phyloP scores from a whole-genome alignment of 495 filamentous ascomycete species.

The Penicillium cinerascens region DNA sequence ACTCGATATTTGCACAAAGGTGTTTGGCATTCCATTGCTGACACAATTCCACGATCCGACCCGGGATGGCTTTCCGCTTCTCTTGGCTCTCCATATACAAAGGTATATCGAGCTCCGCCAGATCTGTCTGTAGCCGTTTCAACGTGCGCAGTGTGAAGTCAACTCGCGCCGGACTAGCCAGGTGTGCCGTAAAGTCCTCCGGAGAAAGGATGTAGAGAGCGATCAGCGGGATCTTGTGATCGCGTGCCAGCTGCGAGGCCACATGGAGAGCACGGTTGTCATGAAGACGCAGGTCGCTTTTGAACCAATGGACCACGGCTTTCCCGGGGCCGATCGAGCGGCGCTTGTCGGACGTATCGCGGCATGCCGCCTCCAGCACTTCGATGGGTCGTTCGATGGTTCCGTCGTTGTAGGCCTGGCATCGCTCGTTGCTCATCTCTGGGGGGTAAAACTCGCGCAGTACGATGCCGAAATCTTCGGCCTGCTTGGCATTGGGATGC shows the following conservation, averaged over 20 bases:
- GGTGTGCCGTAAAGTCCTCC: conserved; percentile 81
- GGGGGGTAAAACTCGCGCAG: conserved; percentile 78
- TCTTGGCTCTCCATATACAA: conserved; percentile 70
- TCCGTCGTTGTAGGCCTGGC: conserved; percentile 63
- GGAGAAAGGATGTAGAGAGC: conserved; percentile 78
- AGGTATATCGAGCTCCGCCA: conserved; percentile 72
- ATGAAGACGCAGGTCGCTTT: conserved; percentile 67
- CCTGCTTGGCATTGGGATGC: conserved; percentile 41
- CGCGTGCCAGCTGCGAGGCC: conserved; percentile 64
- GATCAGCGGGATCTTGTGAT: conserved; percentile 64
- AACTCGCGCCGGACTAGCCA: conserved; percentile 66
- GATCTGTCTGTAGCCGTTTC: conserved; percentile 58
- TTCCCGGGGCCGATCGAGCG: conserved; percentile 46
- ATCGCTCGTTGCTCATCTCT: conserved; percentile 77
- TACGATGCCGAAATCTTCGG: conserved; percentile 67
- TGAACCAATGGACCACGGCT: conserved; percentile 89
- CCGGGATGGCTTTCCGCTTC: conserved; percentile 59
- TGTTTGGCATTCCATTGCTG: conserved; percentile 69
- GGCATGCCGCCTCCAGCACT: conserved; percentile 49
- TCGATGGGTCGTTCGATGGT: conserved; percentile 69
- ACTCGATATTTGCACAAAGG: conserved; percentile 55
- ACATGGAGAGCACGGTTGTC: conserved; percentile 73
- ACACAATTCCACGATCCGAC: conserved; percentile 64
- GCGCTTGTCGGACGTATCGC: conserved; percentile 47
- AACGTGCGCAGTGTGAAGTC: conserved; percentile 77